Conservation (phyloP, 257 asterid species). For the Ocimum tenuiflorum region DNA sequence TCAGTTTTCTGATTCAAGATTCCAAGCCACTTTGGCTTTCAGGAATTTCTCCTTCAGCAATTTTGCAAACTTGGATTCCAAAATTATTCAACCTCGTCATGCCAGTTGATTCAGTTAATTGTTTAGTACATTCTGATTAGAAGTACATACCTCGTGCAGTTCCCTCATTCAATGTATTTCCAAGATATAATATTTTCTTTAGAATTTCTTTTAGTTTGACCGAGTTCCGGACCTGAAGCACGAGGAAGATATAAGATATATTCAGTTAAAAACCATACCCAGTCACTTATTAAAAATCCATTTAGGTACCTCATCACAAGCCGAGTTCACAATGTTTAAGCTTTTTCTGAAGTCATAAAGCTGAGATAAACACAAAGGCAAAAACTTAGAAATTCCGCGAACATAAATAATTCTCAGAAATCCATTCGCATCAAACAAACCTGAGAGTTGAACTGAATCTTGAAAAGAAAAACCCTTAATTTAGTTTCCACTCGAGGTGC, state of each 20-base stretch:
- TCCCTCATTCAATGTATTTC: constrained; percentile 90
- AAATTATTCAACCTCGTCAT: background rate
- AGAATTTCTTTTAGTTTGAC: constrained; percentile 67
- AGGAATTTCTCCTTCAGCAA: background rate
- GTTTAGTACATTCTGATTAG: background rate
- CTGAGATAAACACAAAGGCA: constrained; percentile 32
- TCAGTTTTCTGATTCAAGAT: background rate
- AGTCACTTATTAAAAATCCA: constrained; percentile 2
- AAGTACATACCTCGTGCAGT: constrained; percentile 82
- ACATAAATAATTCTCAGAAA: constrained; percentile 8
- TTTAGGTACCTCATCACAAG: constrained; percentile 79
- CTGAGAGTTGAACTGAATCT: constrained; percentile 89
- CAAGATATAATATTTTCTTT: constrained; percentile 67
- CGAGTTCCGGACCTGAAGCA: constrained; percentile 71
- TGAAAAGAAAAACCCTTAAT: constrained; percentile 77
- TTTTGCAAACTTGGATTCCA: background rate
- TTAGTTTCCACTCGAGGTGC: constrained; percentile 95
- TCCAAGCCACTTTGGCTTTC: background rate
- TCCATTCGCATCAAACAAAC: constrained; percentile 37
- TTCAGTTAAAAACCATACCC: background rate
- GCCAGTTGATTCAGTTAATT: background rate
- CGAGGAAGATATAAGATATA: constrained; percentile 14
- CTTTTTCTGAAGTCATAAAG: constrained; percentile 70
- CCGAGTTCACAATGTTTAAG: constrained; percentile 58
- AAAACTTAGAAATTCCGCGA: constrained; percentile 17